Evolutionary conservation across 495 filamentous ascomycete species (phyloP).

Genomic region (Tuber magnatum): DNA sequence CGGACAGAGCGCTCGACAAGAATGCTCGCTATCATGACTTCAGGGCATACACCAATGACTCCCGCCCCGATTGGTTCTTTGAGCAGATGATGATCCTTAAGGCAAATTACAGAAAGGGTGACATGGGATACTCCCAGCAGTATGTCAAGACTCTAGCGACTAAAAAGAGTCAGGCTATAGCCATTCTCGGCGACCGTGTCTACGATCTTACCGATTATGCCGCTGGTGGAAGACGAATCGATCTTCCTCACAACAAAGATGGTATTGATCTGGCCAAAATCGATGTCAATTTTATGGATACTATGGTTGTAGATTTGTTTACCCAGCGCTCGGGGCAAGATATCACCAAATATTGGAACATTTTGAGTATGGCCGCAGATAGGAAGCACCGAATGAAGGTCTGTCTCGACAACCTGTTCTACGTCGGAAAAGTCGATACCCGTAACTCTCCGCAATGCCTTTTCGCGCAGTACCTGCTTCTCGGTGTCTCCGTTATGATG

Average conservation of each 20-base stretch:
- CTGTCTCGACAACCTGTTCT: conserved; percentile 93
- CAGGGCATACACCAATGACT: conserved; percentile 72
- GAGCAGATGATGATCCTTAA: conserved; percentile 74
- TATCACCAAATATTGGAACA: conserved; percentile 74
- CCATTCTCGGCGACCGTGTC: conserved; percentile 68
- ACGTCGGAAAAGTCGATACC: conserved; percentile 85
- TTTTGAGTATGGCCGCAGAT: conserved; percentile 51
- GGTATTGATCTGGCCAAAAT: conserved; percentile 43
- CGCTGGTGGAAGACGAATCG: conserved; percentile 61
- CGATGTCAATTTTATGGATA: conserved; percentile 75
- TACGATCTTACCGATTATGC: conserved; percentile 90
- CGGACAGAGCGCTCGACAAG: conserved; percentile 59
- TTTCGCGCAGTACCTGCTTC: conserved; percentile 84
- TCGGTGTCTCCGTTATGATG: conserved; percentile 80
- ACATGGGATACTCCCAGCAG: conserved; percentile 72
- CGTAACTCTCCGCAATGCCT: conserved; percentile 76
- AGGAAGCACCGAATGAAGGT: conserved; percentile 63
- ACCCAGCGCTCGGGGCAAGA: conserved; percentile 67
- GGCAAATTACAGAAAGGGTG: conserved; percentile 75
- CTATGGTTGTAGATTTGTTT: conserved; percentile 67
- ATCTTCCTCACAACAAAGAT: conserved; percentile 49
- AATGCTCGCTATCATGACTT: conserved; percentile 90
- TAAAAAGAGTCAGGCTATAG: conserved; percentile 60
- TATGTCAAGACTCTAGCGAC: conserved; percentile 65
- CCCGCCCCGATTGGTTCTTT: conserved; percentile 79